These are phyloP conservation scores for Blastocystis sp. DNA, from an alignment of 352 stramenopile species.

Conservation along the genomic window DNA sequence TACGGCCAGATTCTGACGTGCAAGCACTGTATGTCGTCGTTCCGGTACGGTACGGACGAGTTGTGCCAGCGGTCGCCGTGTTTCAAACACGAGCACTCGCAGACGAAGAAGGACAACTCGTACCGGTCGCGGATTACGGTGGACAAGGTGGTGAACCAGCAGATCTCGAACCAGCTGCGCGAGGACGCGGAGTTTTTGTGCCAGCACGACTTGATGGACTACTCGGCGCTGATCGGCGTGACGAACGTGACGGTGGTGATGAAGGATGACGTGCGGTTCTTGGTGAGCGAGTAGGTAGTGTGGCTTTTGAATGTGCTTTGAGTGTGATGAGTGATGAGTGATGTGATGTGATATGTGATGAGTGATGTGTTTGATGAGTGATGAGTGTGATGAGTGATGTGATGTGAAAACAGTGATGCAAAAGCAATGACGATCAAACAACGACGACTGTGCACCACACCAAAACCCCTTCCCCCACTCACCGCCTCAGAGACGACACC, in stretches of 20 bases:
- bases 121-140: constrained; percentile 28
- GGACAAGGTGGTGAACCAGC: constrained; percentile 45
- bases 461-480: neutral
- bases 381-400: no score
- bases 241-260: constrained; percentile 21
- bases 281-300: neutral
- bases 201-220: constrained; percentile 53
- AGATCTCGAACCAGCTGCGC: constrained; percentile 45
- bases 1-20: constrained; percentile 54
- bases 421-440: no score
- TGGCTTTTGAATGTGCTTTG: neutral
- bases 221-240: constrained; percentile 33
- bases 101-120: constrained; percentile 48
- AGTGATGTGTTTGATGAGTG: neutral
- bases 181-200: constrained; percentile 59
- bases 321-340: neutral
- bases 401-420: no score
- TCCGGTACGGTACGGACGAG: constrained; percentile 33
- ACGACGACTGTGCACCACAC: neutral
- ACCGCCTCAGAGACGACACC: neutral
- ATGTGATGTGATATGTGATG: neutral
- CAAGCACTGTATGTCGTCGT: constrained; percentile 43
- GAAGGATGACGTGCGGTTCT: neutral
- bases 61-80: constrained; percentile 7
- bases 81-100: constrained; percentile 31